Evolutionary conservation across 2,329 filamentous ascomycete genomes (phyloP), one percentile per base, ranked within the genome.

Genomic region (Pseudocercospora eumusae): DNA sequence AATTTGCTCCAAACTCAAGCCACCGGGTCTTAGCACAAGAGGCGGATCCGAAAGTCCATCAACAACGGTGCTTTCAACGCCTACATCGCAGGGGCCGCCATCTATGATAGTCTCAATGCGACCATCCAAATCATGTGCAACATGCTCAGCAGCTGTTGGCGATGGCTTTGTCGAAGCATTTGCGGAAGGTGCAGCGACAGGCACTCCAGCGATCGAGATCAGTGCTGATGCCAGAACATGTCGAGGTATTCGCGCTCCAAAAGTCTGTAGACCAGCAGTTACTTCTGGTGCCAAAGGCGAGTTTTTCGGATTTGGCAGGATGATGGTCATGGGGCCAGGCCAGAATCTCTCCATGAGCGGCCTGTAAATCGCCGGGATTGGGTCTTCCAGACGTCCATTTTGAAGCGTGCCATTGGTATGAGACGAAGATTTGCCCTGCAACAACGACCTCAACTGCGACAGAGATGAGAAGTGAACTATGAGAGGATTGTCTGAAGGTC

Each of bases 51-150:
- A 91, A 13, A 98, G 79, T 0, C 95, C 95, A 72, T 98, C 95
- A 0, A 99, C 92, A 1, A 99, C 95, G 0, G 95, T 99, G 74
- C 92, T 97, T 78, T 99, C 95, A 0, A 99, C 92, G 1, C 95
- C 95, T 10, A 99, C 92, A 20, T 84, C 83, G 71, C 93, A 98
- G 0, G 87, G 79, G 0, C 95, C 95, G 2, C 93, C 95, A 68
- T 99, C 93, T 0, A 99, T 80, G 61, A 99, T 95, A 5, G 93
- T 81, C 69, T 90, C 87, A 66, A 99, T 96, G 54, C 88, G 85
- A 0, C 92, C 92, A 40, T 88, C 77, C 10, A 99, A 80, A 74
- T 99, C 95, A 64, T 96, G 88, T 21, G 87, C 82, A 11, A 99
- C 95, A 75, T 99, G 95, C 71, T 89, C 87, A 1, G 95, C 95